Percentiles rank a stretch among this genome's conserved stretches.
Conservation (phyloP, 2,329 filamentous ascomycete genomes). For the Neoascochyta sp. region DNA sequence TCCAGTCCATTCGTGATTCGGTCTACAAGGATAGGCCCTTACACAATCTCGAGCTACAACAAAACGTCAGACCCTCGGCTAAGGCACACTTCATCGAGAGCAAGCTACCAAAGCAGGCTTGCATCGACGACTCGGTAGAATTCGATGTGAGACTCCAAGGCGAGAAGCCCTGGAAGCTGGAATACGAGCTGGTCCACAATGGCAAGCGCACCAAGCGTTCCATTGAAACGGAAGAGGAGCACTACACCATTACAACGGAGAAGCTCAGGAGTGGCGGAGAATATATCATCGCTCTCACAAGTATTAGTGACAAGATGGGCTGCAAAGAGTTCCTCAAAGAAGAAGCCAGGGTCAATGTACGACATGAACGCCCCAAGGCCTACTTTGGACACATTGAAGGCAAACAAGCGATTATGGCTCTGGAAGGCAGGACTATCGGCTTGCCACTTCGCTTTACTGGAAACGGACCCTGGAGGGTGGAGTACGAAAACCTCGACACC, state of each 20-base stretch:
- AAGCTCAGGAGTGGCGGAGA: constrained; percentile 77
- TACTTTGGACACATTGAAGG: constrained; percentile 84
- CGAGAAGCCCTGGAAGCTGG: constrained; percentile 80
- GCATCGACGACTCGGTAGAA: constrained; percentile 75
- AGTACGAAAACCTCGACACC: constrained; percentile 65
- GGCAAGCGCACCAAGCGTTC: constrained; percentile 73
- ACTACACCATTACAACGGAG: constrained; percentile 71
- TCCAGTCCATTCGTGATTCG: constrained; percentile 73
- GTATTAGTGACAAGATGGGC: constrained; percentile 77
- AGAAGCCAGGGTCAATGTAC: constrained; percentile 78
- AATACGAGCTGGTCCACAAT: constrained; percentile 90
- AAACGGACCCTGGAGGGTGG: constrained; percentile 76
- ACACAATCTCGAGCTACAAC: constrained; percentile 66
- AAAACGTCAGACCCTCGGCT: constrained; percentile 89
- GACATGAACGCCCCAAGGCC: constrained; percentile 81
- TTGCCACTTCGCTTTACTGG: constrained; percentile 84
- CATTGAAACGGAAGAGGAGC: constrained; percentile 58
- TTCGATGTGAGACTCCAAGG: constrained; percentile 73
- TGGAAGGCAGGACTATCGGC: constrained; percentile 70
- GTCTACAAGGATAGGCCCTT: constrained; percentile 62
- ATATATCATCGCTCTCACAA: constrained; percentile 81
- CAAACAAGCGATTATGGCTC: constrained; percentile 67
- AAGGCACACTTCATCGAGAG: constrained; percentile 66
- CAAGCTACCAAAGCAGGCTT: constrained; percentile 61
- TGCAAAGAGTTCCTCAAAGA: constrained; percentile 86